Evolutionary conservation across 371 early-diverging fungal genomes (phyloP), one percentile per base, ranked within the genome.

Genomic region (Rhizomucor miehei): DNA sequence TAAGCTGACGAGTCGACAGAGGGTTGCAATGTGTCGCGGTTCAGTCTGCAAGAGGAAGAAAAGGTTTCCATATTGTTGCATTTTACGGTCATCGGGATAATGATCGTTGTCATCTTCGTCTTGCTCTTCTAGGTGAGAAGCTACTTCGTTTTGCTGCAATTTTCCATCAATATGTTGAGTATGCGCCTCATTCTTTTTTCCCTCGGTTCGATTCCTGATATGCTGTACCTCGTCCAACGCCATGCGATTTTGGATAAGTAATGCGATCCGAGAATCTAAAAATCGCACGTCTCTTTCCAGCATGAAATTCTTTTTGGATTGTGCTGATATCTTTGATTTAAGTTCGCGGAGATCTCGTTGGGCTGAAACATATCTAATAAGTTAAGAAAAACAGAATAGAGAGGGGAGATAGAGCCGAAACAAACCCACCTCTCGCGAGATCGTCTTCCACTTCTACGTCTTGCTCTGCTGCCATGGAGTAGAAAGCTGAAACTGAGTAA

Each of bases 381-480:
- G 17, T 44, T 21, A 44, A 44, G 0, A 20, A 12, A 20, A 41
- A n/a, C n/a, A 41, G 19, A n/a, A 41, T n/a, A n/a, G n/a, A n/a
- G n/a, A n/a, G n/a, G n/a, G n/a, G n/a, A n/a, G n/a, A n/a, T n/a
- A n/a, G n/a, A n/a, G n/a, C n/a, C n/a, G n/a, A n/a, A n/a, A n/a
- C n/a, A n/a, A n/a, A n/a, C n/a, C n/a, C 29, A 75, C 76, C 72
- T 76, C 63, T 54, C 29, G 94, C 90, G 34, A 95, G 84, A 57
- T 94, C 96, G 71, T 95, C 96, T 62, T 93, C 91, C 12, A 95
- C 92, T 63, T 93, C 94, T 16, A 85, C 85, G 64, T 94, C 96
- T 66, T 93, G 91, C 67, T 93, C 95, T 24, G 94, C 92, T 35
- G 92, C 94, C 84, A 94, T 93, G 4, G 96, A 95, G 63, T 92